phyloP scores from a whole-genome alignment of 768 basidiomycete genomes.

The Termitomyces sp. region DNA sequence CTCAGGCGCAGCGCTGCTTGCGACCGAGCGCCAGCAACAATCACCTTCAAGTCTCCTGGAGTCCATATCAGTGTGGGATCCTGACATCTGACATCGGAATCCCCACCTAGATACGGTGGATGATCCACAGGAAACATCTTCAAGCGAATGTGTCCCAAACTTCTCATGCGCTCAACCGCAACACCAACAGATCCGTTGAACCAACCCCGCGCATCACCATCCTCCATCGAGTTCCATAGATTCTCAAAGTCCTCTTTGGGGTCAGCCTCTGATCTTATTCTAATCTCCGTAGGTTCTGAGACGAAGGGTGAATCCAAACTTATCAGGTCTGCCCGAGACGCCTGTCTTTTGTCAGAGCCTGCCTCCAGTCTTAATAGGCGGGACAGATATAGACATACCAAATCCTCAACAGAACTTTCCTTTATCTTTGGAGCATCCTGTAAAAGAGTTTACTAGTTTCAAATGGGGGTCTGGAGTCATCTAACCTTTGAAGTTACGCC shows the following conservation, averaged over 20 bases:
- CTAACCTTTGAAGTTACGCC: slow-evolving; percentile 26
- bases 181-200: slow-evolving; percentile 54
- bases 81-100: slow-evolving; percentile 6
- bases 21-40: slow-evolving; percentile 30
- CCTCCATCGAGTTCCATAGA: slow-evolving; percentile 55
- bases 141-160: slow-evolving; percentile 39
- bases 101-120: slow-evolving; percentile 60
- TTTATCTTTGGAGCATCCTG: slow-evolving; percentile 3
- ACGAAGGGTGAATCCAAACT: slow-evolving; percentile 72
- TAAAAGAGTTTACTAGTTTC: background rate
- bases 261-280: slow-evolving; percentile 3
- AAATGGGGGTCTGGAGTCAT: background rate
- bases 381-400: slow-evolving; percentile 15
- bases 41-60: slow-evolving; percentile 62
- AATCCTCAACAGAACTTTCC: slow-evolving; percentile 15
- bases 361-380: background rate
- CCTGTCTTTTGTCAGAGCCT: slow-evolving; percentile 19
- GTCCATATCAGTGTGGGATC: slow-evolving; percentile 15
- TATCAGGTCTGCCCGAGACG: slow-evolving; percentile 57
- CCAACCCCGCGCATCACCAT: slow-evolving; percentile 62
- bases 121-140: slow-evolving; percentile 53
- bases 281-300: slow-evolving; percentile 35
- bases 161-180: slow-evolving; percentile 54
- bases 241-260: slow-evolving; percentile 46
- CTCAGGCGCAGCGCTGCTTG: slow-evolving; percentile 53